Evolutionary conservation across 129 eudicot species (phyloP).

Genomic region (Pittosporum tobira): DNA sequence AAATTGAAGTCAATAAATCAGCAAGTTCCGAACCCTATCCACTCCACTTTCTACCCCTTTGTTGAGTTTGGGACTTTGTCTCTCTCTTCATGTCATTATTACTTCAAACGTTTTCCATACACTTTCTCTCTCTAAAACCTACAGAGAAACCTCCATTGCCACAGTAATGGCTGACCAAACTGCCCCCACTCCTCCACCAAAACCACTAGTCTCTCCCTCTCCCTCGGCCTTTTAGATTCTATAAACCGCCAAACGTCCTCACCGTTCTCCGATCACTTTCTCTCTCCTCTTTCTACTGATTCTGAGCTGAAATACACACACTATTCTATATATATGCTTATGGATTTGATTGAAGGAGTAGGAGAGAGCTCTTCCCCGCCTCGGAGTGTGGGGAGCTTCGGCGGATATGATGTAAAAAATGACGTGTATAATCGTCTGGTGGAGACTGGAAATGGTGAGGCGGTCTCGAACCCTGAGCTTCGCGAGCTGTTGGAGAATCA

Average conservation of each 20-base stretch:
- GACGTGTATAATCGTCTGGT: slow-evolving; percentile 76
- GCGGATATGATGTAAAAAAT: slow-evolving; percentile 38
- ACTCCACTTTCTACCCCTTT: not conserved
- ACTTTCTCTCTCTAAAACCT: slow-evolving; percentile 13
- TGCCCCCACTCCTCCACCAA: slow-evolving; percentile 21
- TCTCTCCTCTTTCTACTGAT: slow-evolving; percentile 3
- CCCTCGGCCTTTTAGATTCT: slow-evolving; percentile 25
- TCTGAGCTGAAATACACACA: not conserved
- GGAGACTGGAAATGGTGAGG: slow-evolving; percentile 50
- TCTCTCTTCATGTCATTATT: slow-evolving; percentile 2
- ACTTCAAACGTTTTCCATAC: slow-evolving; percentile 1
- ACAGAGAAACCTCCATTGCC: slow-evolving; percentile 14
- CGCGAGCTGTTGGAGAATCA: slow-evolving; percentile 65
- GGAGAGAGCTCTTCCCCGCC: slow-evolving; percentile 95
- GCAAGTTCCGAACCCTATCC: slow-evolving; percentile 6
- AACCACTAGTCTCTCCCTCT: slow-evolving; percentile 15
- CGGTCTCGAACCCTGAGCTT: slow-evolving; percentile 41
- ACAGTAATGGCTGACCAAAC: slow-evolving; percentile 41
- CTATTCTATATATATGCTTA: slow-evolving; percentile 7
- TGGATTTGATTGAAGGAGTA: slow-evolving; percentile 82
- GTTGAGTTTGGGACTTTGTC: not conserved
- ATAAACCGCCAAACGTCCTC: slow-evolving; percentile 35
- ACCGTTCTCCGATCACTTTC: slow-evolving; percentile 9
- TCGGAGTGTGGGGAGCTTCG: slow-evolving; percentile 33
- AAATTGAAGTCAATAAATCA: no score